phyloP scores from a whole-genome alignment of 495 filamentous ascomycete species.

The Talaromyces proteolyticus region DNA sequence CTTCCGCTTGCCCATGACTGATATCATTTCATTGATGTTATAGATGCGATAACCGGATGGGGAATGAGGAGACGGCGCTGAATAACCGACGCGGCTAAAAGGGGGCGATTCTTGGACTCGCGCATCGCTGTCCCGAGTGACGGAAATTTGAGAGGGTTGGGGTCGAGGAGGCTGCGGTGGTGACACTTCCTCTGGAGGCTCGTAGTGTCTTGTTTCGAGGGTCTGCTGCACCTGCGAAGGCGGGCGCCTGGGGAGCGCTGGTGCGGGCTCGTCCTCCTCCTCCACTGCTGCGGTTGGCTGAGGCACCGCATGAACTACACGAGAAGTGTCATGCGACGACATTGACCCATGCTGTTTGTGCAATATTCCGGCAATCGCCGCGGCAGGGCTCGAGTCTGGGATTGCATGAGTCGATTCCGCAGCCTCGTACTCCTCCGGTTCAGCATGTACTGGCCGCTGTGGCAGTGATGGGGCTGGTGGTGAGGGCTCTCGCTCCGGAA shows the following conservation, averaged over 20 bases:
- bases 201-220: slow-evolving; percentile 46
- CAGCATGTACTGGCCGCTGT: slow-evolving; percentile 21
- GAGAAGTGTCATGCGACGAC: slow-evolving; percentile 20
- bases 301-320: slow-evolving; percentile 30
- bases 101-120: slow-evolving; percentile 53
- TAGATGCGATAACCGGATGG: slow-evolving; percentile 86
- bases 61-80: slow-evolving; percentile 37
- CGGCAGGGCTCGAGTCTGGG: slow-evolving; percentile 57
- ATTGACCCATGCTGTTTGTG: slow-evolving; percentile 42
- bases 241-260: slow-evolving; percentile 64
- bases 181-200: slow-evolving; percentile 31
- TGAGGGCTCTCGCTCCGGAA: slow-evolving; percentile 14
- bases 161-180: slow-evolving; percentile 11
- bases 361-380: slow-evolving; percentile 66
- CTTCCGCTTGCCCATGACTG: slow-evolving; percentile 89
- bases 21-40: slow-evolving; percentile 94
- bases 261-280: slow-evolving; percentile 56
- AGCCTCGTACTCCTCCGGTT: slow-evolving; percentile 9
- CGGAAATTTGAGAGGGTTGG: slow-evolving; percentile 18
- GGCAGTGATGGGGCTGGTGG: slow-evolving; percentile 31
- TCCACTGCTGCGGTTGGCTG: slow-evolving; percentile 36
- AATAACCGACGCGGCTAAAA: slow-evolving; percentile 44
- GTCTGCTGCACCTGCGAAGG: slow-evolving; percentile 50
- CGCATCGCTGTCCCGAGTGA: slow-evolving; percentile 18
- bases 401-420: slow-evolving; percentile 21